Base-by-base conservation (phyloP, 2,329 filamentous ascomycete species). In the Ophiostoma sp. region DNA sequence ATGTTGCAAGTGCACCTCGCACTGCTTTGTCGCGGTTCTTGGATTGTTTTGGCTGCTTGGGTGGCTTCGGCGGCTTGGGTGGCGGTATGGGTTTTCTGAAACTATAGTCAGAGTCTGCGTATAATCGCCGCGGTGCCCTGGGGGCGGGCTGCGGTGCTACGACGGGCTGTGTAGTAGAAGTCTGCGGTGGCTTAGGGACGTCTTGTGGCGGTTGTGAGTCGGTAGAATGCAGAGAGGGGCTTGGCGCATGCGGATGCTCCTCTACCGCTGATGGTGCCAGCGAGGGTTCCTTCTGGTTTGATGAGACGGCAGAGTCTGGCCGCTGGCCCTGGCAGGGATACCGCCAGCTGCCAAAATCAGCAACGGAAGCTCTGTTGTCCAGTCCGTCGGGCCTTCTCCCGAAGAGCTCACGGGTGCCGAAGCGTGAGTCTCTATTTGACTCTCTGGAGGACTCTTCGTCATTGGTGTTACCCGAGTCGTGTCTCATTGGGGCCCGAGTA, bases 1-100 rank as follows among this genome's bases (percentile, higher is more conserved):
- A 92, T 15, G 79, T 78, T 4, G 80, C 78, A 33, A 82, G 73
- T 3, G 78, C 76, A 36, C 78, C 79, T 70, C 78, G 39, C 7
- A 75, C 72, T 17, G 73, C 74, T 10, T 68, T 71, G 44, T 73
- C 75, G 6, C 75, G 73, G 13, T 17, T 62, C 23, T 33, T 65
- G 27, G 57, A 11, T 64, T 36, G 60, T 35, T 48, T 48, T 6
- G 44, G 17, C 20, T 48, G 44, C 44, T 35, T 64, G 31, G 27
- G 60, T 17, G 31, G 60, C 33, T 36, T 64, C 11, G 27, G 60
- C 7, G 60, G 23, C 31, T 33, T 64, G 62, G 27, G 23, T 17
- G 57, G 57, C 33, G 57, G 27, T 33, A 62, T 33, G 6, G 68
- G 52, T 35, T 35, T 66, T 20, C 54, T 64, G 31, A 23, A 6